A percentile compares a stretch with the other conserved stretches of the same genome.
These are phyloP conservation scores for Elongisporangium anandrum DNA, from an alignment of 352 stramenopile species.

Conservation along the genomic window DNA sequence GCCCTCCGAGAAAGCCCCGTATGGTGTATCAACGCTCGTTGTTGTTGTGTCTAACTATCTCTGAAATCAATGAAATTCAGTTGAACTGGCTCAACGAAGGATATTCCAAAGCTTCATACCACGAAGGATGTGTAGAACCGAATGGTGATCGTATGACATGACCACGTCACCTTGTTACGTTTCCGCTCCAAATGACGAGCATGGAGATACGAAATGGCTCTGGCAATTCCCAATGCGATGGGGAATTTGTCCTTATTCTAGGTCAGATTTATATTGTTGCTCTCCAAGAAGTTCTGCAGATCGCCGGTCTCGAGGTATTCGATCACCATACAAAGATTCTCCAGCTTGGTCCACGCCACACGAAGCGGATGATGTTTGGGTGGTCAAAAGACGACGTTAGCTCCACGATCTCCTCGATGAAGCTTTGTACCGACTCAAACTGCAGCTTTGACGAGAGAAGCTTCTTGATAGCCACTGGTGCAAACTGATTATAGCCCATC, in stretches of 20 bases:
- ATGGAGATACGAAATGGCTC: slow-evolving; percentile 28
- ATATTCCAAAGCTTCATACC: no score
- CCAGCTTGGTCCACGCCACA: slow-evolving; percentile 19
- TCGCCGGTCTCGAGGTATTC: slow-evolving; percentile 21
- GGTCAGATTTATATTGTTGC: slow-evolving; percentile 19
- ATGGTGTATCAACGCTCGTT: no score
- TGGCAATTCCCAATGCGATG: slow-evolving; percentile 18
- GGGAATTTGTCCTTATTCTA: slow-evolving; percentile 27
- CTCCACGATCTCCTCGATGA: slow-evolving; percentile 39
- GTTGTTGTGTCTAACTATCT: no score
- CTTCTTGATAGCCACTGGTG: slow-evolving; percentile 41
- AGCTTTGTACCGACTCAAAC: slow-evolving; percentile 27
- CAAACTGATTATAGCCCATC: slow-evolving; percentile 29
- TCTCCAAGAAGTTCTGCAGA: slow-evolving; percentile 15
- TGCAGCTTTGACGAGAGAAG: slow-evolving; percentile 32
- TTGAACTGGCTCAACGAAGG: no score
- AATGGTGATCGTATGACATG: no score
- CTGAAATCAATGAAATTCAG: no score
- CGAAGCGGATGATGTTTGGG: slow-evolving; percentile 16
- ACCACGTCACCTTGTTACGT: no score
- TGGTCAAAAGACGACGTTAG: slow-evolving; percentile 3
- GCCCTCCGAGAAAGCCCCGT: no score
- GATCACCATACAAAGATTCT: slow-evolving; percentile 29
- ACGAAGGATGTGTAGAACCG: no score
- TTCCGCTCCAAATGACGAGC: not conserved